Percentiles rank a stretch among this genome's conserved stretches.
These are phyloP conservation scores for Citrus unshiu DNA, from an alignment of 345 rosid genomes.

Conservation along the genomic window DNA sequence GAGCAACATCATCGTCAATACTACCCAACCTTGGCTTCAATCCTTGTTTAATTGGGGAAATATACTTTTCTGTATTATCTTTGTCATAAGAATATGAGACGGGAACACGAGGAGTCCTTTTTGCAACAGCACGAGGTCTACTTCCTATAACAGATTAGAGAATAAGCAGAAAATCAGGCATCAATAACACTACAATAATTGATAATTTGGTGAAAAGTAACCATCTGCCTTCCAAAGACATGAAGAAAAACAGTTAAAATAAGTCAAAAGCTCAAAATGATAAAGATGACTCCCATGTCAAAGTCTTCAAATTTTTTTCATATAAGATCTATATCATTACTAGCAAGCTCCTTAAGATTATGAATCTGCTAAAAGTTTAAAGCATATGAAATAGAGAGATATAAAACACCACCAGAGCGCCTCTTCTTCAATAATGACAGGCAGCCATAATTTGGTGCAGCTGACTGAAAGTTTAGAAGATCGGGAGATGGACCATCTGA, in stretches of 20 bases:
- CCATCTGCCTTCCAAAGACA: neutral
- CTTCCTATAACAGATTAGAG: conserved; percentile 43
- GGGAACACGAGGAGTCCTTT: conserved; percentile 84
- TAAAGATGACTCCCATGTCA: neutral
- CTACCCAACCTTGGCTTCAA: conserved; percentile 44
- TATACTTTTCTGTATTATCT: conserved; percentile 42
- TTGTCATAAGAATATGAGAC: conserved; percentile 53
- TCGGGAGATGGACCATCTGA: conserved; percentile 47
- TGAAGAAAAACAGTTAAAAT: conserved; percentile 4
- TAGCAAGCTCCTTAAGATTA: neutral
- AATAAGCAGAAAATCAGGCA: neutral
- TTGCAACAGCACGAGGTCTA: conserved; percentile 80
- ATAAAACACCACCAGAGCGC: conserved; percentile 50
- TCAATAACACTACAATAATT: conserved; percentile 2
- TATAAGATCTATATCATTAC: conserved; percentile 1
- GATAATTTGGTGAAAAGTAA: neutral
- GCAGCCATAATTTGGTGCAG: conserved; percentile 50
- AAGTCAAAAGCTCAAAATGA: neutral
- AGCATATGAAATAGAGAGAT: conserved; percentile 15
- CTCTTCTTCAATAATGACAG: conserved; percentile 61
- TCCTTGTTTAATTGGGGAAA: conserved; percentile 57
- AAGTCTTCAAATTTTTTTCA: conserved; percentile 2
- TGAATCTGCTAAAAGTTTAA: conserved; percentile 8
- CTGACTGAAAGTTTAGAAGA: conserved; percentile 63
- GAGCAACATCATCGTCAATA: conserved; percentile 71